Conservation (phyloP, 179 eudicot species). For the Camellia oleifera region DNA sequence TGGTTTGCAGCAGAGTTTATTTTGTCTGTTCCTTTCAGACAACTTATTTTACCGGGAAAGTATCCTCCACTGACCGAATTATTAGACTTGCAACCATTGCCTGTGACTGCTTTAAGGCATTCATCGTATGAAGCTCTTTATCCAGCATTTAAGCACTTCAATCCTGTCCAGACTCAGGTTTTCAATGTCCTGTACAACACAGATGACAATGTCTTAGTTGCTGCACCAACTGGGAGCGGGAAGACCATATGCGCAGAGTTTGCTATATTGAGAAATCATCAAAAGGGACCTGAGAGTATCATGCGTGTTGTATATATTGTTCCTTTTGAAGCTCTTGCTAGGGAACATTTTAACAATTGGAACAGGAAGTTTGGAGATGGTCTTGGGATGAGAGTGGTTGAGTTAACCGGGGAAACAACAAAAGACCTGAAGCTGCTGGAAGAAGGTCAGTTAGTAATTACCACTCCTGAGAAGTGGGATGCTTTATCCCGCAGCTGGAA, state of each 20-base stretch:
- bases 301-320: slow-evolving; percentile 95
- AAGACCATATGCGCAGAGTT: slow-evolving; percentile 98
- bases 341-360: slow-evolving; percentile 72
- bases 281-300: slow-evolving; percentile 54
- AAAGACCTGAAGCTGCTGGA: slow-evolving; percentile 81
- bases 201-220: slow-evolving; percentile 97
- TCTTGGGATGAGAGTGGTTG: slow-evolving; percentile 82
- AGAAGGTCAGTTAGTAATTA: slow-evolving; percentile 75
- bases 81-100: slow-evolving; percentile 90
- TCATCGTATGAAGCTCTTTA: slow-evolving; percentile 87
- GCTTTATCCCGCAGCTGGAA: slow-evolving; percentile 97
- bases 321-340: slow-evolving; percentile 91
- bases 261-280: slow-evolving; percentile 81
- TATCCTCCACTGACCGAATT: slow-evolving; percentile 96
- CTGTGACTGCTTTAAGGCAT: slow-evolving; percentile 90
- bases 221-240: slow-evolving; percentile 98
- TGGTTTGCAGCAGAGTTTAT: slow-evolving; percentile 92
- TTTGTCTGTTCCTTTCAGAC: slow-evolving; percentile 92
- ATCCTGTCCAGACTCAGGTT: slow-evolving; percentile 97
- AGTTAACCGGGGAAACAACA: slow-evolving; percentile 82
- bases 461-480: slow-evolving; percentile 99
- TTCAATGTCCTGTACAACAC: slow-evolving; percentile 88
- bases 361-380: slow-evolving; percentile 24
- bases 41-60: slow-evolving; percentile 82
- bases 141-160: slow-evolving; percentile 85